Evolutionary conservation across 2,329 filamentous ascomycete species (phyloP), one percentile per base, ranked within the genome.

Genomic region (Colletotrichum godetiae): DNA sequence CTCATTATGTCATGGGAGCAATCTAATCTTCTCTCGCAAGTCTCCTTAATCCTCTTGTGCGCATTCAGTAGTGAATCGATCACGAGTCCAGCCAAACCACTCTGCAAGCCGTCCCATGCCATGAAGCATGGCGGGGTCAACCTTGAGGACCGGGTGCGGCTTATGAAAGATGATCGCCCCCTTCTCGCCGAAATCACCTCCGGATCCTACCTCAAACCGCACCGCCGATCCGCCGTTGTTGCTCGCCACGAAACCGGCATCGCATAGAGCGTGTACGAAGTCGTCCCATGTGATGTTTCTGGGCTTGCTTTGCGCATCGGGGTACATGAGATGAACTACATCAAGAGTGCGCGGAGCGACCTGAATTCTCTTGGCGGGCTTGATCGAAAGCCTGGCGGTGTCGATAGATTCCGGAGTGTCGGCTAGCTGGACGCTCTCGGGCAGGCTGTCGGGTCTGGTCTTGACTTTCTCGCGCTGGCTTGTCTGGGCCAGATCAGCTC

Each of bases 151-250:
- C 13, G 66, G 66, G 22, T 73, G 67, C 31, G 73, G 63, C 11
- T 52, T 56, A 13, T 73, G 60, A 35, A 76, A 76, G 22, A 68
- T 52, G 53, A 75, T 72, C 19, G 56, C 24, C 42, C 42, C 42
- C 6, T 46, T 46, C 8, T 13, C 49, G 5, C 56, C 56, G 31
- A 2, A 4, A 11, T 22, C 56, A 15, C 19, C 10, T 22, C 13
- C 1, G 29, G 49, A 53, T 53, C 49, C 49, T 53, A 4, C 7
- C 22, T 27, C 49, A n/a, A 53, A 24, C 19, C 22, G 49, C 49
- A 53, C n/a, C n/a, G n/a, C 49, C 7, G 49, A 53, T 2, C 49
- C n/a, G 22, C 49, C 49, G 49, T 53, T 53, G 49, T 53, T 53
- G 22, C 49, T 53, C n/a, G 49, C 49, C n/a, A 53, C 22, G 5